Percentiles rank a stretch among this genome's conserved stretches.
These are phyloP conservation scores for Volvox reticuliferus DNA, from an alignment of 139 green algal species.

Conservation along the genomic window DNA sequence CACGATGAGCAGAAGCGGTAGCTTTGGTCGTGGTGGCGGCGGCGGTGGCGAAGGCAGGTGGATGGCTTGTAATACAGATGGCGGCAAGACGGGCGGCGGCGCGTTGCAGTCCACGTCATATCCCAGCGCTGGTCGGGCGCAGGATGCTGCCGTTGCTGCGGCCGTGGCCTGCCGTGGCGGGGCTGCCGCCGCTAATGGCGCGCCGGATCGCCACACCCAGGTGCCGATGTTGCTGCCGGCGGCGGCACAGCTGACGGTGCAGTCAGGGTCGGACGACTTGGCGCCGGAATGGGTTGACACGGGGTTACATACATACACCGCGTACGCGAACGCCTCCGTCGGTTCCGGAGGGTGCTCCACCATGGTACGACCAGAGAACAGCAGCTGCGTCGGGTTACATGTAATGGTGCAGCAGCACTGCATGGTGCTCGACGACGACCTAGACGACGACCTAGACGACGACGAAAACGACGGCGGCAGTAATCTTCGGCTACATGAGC, in stretches of 20 bases:
- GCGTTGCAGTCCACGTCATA: background rate
- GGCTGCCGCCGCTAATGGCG: background rate
- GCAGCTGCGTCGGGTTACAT: background rate
- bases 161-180: background rate
- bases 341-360: background rate
- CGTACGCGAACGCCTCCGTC: background rate
- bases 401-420: background rate
- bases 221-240: background rate
- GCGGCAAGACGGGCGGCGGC: background rate
- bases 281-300: background rate
- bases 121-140: background rate
- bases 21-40: background rate
- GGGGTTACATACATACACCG: background rate
- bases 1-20: background rate
- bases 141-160: background rate
- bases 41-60: background rate
- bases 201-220: background rate
- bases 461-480: background rate
- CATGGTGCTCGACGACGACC: conserved; percentile 25
- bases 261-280: background rate
- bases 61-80: background rate
- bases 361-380: conserved; percentile 1
- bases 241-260: background rate
- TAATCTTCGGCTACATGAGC: background rate
- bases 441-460: background rate